Conservation (phyloP, 139 green algal species). For the Micractinium conductrix region DNA sequence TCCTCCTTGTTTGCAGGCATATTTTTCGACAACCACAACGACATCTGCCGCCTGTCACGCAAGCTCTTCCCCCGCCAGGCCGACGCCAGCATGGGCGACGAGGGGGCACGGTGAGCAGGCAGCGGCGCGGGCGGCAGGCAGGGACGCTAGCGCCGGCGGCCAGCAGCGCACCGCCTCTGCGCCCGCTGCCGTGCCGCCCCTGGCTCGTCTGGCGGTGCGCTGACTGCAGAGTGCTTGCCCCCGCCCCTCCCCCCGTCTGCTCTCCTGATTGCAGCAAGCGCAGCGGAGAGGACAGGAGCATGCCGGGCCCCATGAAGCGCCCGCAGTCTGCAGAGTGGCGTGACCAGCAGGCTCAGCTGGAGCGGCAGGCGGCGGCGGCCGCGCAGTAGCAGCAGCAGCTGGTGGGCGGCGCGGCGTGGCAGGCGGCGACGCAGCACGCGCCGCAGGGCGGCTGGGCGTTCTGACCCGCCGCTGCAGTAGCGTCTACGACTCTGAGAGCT, state of each 20-base stretch:
- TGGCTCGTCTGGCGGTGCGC: background rate
- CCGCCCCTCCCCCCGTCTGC: background rate
- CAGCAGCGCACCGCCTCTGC: background rate
- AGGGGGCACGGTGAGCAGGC: too few species aligned
- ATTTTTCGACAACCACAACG: constrained; percentile 40
- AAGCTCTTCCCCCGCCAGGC: constrained; percentile 26
- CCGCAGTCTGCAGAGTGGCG: constrained; percentile 6
- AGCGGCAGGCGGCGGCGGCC: background rate
- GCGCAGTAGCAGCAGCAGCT: background rate
- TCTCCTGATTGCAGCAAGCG: constrained; percentile 18
- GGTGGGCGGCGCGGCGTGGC: background rate
- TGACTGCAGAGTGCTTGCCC: too few species aligned
- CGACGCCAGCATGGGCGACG: constrained; percentile 4
- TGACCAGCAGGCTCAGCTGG: background rate
- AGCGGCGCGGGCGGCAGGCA: too few species aligned
- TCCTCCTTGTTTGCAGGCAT: constrained; percentile 2
- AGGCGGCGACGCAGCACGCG: background rate
- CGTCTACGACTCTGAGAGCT: too few species aligned
- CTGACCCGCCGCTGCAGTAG: background rate
- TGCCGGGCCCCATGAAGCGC: background rate
- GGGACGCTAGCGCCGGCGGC: too few species aligned
- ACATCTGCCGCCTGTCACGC: constrained; percentile 43
- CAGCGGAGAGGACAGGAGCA: background rate
- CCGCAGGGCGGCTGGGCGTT: background rate
- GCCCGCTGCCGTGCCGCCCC: background rate